These are phyloP conservation scores for Lathyrus tuberosus DNA, from an alignment of 306 rosid species.

Conservation along the genomic window DNA sequence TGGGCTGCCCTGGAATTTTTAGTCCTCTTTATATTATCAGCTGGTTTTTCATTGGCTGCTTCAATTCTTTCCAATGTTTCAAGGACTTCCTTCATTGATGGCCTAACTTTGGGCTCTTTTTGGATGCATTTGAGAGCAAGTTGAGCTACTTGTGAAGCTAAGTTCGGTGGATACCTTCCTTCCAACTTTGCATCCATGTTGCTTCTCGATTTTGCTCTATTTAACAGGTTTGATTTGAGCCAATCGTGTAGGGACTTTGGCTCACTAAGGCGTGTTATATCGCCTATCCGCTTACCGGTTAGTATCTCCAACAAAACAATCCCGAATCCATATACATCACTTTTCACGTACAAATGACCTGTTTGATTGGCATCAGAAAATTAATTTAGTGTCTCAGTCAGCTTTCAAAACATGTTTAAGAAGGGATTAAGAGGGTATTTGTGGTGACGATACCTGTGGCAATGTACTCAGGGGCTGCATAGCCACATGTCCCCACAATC, in stretches of 20 bases:
- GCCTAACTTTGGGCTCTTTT: conserved; percentile 63
- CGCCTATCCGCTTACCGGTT: conserved; percentile 62
- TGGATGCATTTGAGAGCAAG: conserved; percentile 74
- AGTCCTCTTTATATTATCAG: conserved; percentile 45
- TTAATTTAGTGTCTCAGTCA: conserved; percentile 2
- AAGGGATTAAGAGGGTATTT: conserved; percentile 18
- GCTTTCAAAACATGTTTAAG: conserved; percentile 8
- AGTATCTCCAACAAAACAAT: conserved; percentile 75
- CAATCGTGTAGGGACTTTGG: conserved; percentile 53
- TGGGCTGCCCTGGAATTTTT: conserved; percentile 40
- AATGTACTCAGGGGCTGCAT: conserved; percentile 86
- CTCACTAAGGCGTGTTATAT: conserved; percentile 44
- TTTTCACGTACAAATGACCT: conserved; percentile 82
- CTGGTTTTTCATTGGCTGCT: conserved; percentile 55
- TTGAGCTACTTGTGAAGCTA: conserved; percentile 61
- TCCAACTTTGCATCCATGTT: conserved; percentile 74
- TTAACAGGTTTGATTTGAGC: conserved; percentile 70
- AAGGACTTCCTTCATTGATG: conserved; percentile 79
- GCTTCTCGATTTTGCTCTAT: conserved; percentile 57
- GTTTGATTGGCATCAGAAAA: conserved; percentile 26
- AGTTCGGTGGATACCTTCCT: conserved; percentile 77
- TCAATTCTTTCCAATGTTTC: conserved; percentile 65
- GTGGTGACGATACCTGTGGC: conserved; percentile 61
- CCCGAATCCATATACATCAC: conserved; percentile 90
- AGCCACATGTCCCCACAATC: conserved; percentile 72